phyloP scores from a whole-genome alignment of 169 alveolate species.

The Toxoplasma gondii region DNA sequence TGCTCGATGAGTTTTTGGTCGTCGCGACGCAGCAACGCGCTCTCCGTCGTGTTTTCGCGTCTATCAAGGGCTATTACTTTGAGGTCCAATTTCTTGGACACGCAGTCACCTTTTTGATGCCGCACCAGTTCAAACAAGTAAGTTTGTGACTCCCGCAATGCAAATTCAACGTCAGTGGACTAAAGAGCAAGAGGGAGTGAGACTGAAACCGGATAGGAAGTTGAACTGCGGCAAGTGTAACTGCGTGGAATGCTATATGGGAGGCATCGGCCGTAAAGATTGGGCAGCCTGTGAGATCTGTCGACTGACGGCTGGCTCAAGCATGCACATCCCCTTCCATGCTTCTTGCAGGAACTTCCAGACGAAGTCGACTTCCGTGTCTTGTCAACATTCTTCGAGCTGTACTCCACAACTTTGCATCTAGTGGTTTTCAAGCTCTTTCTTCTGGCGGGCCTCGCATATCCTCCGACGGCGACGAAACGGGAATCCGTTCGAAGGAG shows the following conservation, averaged over 20 bases:
- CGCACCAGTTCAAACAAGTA: slow-evolving; percentile 94
- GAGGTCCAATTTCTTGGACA: slow-evolving; percentile 95
- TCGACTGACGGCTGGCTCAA: too few species aligned
- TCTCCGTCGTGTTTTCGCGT: slow-evolving; percentile 84
- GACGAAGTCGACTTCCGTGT: slow-evolving; percentile 96
- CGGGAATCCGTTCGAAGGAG: neutral
- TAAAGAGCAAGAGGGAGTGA: neutral
- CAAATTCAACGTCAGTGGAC: neutral
- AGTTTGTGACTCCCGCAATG: neutral
- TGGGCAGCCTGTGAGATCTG: too few species aligned
- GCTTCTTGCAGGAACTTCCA: slow-evolving; percentile 59
- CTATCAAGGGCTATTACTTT: slow-evolving; percentile 98
- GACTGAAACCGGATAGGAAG: neutral
- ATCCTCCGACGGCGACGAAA: slow-evolving; percentile 60
- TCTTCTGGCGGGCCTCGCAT: slow-evolving; percentile 56
- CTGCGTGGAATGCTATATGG: too few species aligned
- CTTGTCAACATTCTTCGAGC: slow-evolving; percentile 93
- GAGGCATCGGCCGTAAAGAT: too few species aligned
- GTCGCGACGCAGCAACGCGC: slow-evolving; percentile 75
- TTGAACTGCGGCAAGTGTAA: neutral
- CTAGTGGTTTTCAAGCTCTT: slow-evolving; percentile 93
- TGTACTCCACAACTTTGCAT: slow-evolving; percentile 90
- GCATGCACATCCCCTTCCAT: neutral
- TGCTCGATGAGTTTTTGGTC: slow-evolving; percentile 89
- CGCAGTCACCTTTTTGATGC: slow-evolving; percentile 97